Evolutionary conservation across 306 rosid species (phyloP), one percentile per base, ranked within the genome.

Genomic region (Prunus campanulata): DNA sequence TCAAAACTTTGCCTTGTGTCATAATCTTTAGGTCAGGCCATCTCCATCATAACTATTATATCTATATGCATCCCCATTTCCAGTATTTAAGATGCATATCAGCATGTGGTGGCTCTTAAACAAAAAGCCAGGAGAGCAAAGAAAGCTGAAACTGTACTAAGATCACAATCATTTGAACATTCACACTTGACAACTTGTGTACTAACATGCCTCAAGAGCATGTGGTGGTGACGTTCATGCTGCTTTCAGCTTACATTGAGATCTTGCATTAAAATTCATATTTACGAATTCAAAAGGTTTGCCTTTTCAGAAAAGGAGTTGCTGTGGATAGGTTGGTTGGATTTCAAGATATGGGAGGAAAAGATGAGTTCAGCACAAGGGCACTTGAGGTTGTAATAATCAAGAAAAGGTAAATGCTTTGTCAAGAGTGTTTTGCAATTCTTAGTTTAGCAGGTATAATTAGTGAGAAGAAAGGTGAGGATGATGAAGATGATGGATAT

Each of bases 1-100:
- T 94, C 88, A 90, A 94, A 85, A 94, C 97, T 72, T 75, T 94
- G 84, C 97, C 98, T 44, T 94, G 98, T 59, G 92, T 92, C 86
- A 61, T 94, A 69, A 63, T 94, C 70, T 92, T 94, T 92, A 90
- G 97, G 98, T 94, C 78, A 80, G 88, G 77, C 71, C 74, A 25
- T 55, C 25, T 77, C 68, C 30, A 5, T 60, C 13, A 3, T 60
- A 63, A 19, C 56, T 42, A 55, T 39, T 35, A 46, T 77, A 39
- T 20, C 22, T 39, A 2, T 55, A 59, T 49, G 46, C 75, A 22
- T 49, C 8, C 66, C 54, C 76, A 56, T 60, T 79, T 80, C 71
- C 44, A 6, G 24, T 49, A 35, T 62, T 55, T 25, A 27, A 29
- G 65, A 35, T 72, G 54, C 55, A 46, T 52, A 11, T 68, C 16